These are phyloP conservation scores for Marchantia polymorpha DNA, from an alignment of 225 moss, liverwort and hornwort species.

Conservation along the genomic window DNA sequence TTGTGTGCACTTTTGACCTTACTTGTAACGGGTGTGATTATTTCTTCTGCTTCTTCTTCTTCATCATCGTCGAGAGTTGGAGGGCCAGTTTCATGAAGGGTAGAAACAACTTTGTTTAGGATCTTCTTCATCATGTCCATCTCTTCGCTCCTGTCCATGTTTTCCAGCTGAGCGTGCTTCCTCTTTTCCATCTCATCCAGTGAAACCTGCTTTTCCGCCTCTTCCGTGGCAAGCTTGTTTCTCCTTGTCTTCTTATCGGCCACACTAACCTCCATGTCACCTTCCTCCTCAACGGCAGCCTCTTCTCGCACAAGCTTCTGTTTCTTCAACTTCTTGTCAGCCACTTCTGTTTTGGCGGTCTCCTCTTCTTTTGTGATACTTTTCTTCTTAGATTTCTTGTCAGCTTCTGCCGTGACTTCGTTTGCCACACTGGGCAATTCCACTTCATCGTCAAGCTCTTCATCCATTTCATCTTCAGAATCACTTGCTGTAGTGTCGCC, in stretches of 20 bases:
- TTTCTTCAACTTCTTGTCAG: slow-evolving; percentile 34
- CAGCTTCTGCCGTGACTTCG: slow-evolving; percentile 13
- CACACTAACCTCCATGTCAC: neutral
- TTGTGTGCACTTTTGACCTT: slow-evolving; percentile 8
- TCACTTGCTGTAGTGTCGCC: slow-evolving; percentile 72
- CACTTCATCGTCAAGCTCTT: slow-evolving; percentile 25
- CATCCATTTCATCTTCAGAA: slow-evolving; percentile 48
- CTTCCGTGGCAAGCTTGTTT: slow-evolving; percentile 21
- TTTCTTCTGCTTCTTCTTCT: slow-evolving; percentile 2
- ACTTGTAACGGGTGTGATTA: neutral
- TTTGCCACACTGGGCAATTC: slow-evolving; percentile 32
- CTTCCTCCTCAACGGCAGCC: neutral
- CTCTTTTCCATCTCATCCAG: neutral
- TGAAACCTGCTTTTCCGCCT: slow-evolving; percentile 16
- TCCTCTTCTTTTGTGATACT: neutral
- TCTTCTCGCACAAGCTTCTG: slow-evolving; percentile 25
- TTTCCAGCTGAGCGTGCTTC: neutral
- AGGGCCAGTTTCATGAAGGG: slow-evolving; percentile 28
- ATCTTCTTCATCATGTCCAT: slow-evolving; percentile 63
- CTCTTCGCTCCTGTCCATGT: slow-evolving; percentile 43
- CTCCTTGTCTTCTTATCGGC: slow-evolving; percentile 24
- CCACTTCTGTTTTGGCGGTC: slow-evolving; percentile 6
- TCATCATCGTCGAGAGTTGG: slow-evolving; percentile 1
- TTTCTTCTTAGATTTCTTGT: slow-evolving; percentile 32
- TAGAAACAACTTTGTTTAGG: slow-evolving; percentile 57